Evolutionary conservation across 306 rosid species (phyloP), one percentile per base, ranked within the genome.

Genomic region (Castanea crenata): DNA sequence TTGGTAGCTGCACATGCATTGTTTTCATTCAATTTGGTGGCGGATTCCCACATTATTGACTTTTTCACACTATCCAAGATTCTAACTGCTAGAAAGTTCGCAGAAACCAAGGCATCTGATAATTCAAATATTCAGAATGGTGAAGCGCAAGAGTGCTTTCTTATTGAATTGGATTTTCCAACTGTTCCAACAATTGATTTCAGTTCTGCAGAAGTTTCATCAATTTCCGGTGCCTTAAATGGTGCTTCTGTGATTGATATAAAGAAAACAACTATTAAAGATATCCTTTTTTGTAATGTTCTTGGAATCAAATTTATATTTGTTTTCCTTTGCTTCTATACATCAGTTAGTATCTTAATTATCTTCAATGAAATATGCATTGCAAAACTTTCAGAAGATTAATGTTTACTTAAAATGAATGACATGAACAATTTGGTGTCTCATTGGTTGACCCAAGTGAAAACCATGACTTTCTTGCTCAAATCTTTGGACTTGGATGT

Each of bases 21-120:
- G 34, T 87, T 89, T 67, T 72, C 88, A 49, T 79, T 85, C 69
- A 86, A 87, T 73, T 78, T 86, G 59, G 84, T 82, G 58, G 31
- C 31, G 3, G 74, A 84, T 31, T 74, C 81, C 32, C n/a, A 80
- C 65, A 8, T 84, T n/a, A 65, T 92, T 49, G 93, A 90, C 77
- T 94, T 91, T 81, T 78, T 55, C 46, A 90, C 98, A 2, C 82
- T 82, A 23, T 92, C 95, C 63, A 95, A 91, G 34, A 72, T 88
- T 65, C 84, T 91, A 78, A 80, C 86, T n/a, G 91, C 82, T 16
- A 83, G 67, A 55, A 88, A 51, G 78, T 71, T 85, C 62, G 76
- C 69, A 38, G 78, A 82, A 9, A 74, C 9, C 55, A 32, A 54
- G 18, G 61, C 27, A 57, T 14, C 71, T 4, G 27, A 41, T 71